These are phyloP conservation scores for Fusarium irregulare DNA, from an alignment of 2,329 filamentous ascomycete genomes.

Conservation along the genomic window DNA sequence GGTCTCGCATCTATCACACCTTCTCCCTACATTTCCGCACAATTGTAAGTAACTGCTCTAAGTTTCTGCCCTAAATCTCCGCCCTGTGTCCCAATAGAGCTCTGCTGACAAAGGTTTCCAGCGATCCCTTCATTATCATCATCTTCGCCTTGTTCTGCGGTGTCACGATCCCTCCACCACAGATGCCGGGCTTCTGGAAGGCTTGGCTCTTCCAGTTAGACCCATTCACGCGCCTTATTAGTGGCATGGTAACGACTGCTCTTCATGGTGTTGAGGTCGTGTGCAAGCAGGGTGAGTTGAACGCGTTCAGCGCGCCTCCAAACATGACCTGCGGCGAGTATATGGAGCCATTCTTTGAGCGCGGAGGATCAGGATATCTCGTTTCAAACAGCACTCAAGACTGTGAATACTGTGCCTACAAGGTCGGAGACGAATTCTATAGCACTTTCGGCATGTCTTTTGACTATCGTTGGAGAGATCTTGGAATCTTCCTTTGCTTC, in stretches of 20 bases:
- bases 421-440: constrained; percentile 84
- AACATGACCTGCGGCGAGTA: constrained; percentile 52
- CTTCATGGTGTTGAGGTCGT: constrained; percentile 63
- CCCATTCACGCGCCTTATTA: constrained; percentile 73
- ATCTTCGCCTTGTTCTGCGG: constrained; percentile 88
- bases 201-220: constrained; percentile 75
- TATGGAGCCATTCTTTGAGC: constrained; percentile 46
- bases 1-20: constrained; percentile 82
- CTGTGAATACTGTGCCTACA: constrained; percentile 87
- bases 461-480: constrained; percentile 79
- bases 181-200: constrained; percentile 82
- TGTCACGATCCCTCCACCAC: constrained; percentile 81
- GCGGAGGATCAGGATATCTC: constrained; percentile 78
- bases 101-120: neutral
- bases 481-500: constrained; percentile 82
- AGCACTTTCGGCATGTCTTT: constrained; percentile 73
- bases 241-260: constrained; percentile 73
- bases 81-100: neutral
- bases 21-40: constrained; percentile 79
- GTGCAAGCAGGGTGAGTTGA: constrained; percentile 67
- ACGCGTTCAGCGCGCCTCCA: constrained; percentile 70
- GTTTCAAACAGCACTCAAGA: constrained; percentile 70
- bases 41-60: constrained; percentile 57
- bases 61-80: neutral
- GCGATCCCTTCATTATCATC: constrained; percentile 84